These are phyloP conservation scores for Scenedesmus sp. DNA, from an alignment of 163 green algal genomes.

Conservation along the genomic window DNA sequence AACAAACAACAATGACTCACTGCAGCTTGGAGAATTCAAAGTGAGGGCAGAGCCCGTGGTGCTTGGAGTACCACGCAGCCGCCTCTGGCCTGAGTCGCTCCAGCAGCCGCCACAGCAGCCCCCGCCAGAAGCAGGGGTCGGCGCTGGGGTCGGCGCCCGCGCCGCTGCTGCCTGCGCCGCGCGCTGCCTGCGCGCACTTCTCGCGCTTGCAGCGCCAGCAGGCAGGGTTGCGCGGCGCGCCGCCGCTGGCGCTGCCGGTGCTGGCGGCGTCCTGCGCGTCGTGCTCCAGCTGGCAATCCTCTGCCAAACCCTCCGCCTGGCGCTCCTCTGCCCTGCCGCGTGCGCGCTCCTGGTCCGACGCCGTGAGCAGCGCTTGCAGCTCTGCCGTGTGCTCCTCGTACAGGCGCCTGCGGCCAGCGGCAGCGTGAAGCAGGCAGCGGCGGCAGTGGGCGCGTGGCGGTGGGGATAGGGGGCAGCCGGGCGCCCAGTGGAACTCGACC, in stretches of 20 bases:
- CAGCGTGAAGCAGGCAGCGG: too few relatives aligned
- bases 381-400: not conserved
- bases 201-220: not conserved
- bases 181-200: too few relatives aligned
- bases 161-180: not conserved
- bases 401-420: not conserved
- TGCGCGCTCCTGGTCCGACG: too few relatives aligned
- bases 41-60: slow-evolving; percentile 18
- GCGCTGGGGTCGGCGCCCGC: not conserved
- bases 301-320: not conserved
- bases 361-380: not conserved
- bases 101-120: slow-evolving; percentile 34
- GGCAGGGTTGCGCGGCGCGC: not conserved
- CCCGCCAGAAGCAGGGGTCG: slow-evolving; percentile 29
- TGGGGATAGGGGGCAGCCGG: too few relatives aligned
- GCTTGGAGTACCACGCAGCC: not conserved
- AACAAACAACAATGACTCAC: too few relatives aligned
- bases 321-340: too few relatives aligned
- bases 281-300: not conserved
- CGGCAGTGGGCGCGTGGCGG: too few relatives aligned
- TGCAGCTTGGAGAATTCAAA: too few relatives aligned
- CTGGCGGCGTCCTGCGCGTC: not conserved
- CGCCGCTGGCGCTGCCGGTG: not conserved
- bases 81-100: not conserved
- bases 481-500: too few relatives aligned